Base-by-base conservation (phyloP, 139 green algal genomes). In the Chlorella sp. region DNA sequence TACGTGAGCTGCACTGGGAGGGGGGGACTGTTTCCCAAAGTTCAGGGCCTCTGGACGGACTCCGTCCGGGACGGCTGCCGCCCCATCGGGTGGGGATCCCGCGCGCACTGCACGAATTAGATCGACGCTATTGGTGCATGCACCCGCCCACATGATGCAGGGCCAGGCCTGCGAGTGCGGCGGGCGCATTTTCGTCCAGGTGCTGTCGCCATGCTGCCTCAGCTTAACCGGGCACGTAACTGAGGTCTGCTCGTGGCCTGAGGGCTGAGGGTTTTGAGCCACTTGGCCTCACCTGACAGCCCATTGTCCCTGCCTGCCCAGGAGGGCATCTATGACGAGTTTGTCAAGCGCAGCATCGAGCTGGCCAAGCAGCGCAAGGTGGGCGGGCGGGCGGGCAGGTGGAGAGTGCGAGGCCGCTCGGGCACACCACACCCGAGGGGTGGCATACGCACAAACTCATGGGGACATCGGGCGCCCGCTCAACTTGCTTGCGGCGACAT, bases 301-400 rank as follows among this genome's bases (percentile, higher is more conserved):
- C 14, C 51, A 35, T 33, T 35, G 2, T 33, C 25, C 51, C 17
- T 60, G 51, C 51, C 51, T 60, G 5, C 51, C 8, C 25, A 77
- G 58, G 63, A 73, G 38, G 35, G 50, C 41, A 61, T 79, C 21
- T 79, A 79, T 21, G 74, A 79, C 63, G 41, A 79, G 51, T 79
- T 79, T 73, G 63, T 71, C 23, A 29, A 31, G 23, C 38, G 51
- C 33, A 51, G 41, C 9, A 41, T 72, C 4, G 76, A 82, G 67
- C 76, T 82, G 53, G 67, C 67, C 48, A 71, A 73, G 55, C 85
- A 94, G 58, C 50, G 67, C 45, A 76, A 74, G 77, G 87, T 95
- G n/a, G 88, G 87, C 14, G 84, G 27, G 17, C 43, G 7, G 62
- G 25, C 8, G 21, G 36, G n/a, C n/a, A n/a, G n/a, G n/a, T n/a